Base-by-base conservation (phyloP, 495 filamentous ascomycete genomes). In the Daldinia vernicosa region DNA sequence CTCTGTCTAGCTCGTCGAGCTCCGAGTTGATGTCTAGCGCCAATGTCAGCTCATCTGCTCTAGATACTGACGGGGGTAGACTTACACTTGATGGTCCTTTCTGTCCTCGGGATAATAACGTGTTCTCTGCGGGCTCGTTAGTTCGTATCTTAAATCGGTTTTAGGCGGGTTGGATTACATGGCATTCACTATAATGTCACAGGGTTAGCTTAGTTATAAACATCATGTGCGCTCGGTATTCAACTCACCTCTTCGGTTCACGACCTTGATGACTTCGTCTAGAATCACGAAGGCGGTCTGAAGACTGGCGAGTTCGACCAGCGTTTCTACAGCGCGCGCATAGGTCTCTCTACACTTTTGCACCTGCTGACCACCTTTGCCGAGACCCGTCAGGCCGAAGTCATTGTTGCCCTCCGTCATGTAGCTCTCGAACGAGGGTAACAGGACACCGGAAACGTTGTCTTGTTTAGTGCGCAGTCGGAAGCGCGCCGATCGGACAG, bases 221-320 rank as follows among this genome's bases (percentile, higher is more conserved):
- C 37, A 33, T 54, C 22, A 9, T 50, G 5, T 55, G 32, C n/a
- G 19, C 27, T 26, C 15, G 8, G 3, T 56, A 6, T 6, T 32
- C 12, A 4, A 59, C 86, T 79, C 82, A 90, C 89, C 91, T 92
- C 95, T 91, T 68, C 95, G 89, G 79, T 98, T 99, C 33, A 99
- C 95, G 27, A 98, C 92, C 85, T 99, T 99, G 81, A 99, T 99
- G 60, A 99, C 96, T 76, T 98, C 96, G 77, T 99, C 95, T 67
- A 99, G 79, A 69, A 97, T 98, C 40, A 99, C 92, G 76, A 99
- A 99, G 6, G 95, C 96, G 72, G 95, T 99, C 89, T 93, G 74
- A 67, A 99, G 83, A 82, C 95, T 98, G 3, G 95, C 95, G 52
- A 99, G 85, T 81, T 99, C 96, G 12, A 99, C 95, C 74, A 99